Conservation (phyloP, 2,329 filamentous ascomycete genomes). For the Aureobasidium subglaciale region DNA sequence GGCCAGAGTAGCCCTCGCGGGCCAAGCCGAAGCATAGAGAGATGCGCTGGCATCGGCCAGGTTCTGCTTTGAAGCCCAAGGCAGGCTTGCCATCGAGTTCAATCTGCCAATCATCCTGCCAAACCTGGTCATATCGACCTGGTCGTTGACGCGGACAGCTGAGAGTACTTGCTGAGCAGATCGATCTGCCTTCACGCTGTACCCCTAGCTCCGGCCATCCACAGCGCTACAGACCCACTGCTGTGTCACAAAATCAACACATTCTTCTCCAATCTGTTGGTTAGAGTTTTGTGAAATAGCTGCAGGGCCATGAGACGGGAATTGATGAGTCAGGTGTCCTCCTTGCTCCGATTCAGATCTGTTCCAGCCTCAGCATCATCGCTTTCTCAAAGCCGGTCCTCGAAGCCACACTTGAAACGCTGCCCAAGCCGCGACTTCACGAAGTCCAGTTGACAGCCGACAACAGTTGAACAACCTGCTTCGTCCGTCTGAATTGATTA, state of each 20-base stretch:
- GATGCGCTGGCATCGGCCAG: constrained; percentile 11
- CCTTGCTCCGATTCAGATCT: constrained; percentile 6
- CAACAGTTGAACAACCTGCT: neutral
- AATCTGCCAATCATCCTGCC: neutral
- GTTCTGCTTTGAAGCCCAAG: constrained; percentile 2
- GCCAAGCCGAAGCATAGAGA: constrained; percentile 8
- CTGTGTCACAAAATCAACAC: neutral
- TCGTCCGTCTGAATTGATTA: neutral
- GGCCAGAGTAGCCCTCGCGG: neutral
- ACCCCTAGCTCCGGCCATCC: neutral
- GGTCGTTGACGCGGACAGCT: neutral
- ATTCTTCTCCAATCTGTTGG: neutral
- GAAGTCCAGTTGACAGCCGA: neutral
- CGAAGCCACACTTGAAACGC: neutral
- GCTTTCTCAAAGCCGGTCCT: neutral
- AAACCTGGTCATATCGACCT: neutral
- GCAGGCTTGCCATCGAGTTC: neutral
- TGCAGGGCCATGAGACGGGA: constrained; percentile 4
- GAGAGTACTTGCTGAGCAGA: neutral
- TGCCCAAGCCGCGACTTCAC: neutral
- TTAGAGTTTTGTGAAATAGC: neutral
- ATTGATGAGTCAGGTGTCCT: constrained; percentile 1
- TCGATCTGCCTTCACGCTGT: neutral
- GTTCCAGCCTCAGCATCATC: constrained; percentile 1
- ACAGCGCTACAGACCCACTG: constrained; percentile 7